Evolutionary conservation across 306 rosid genomes (phyloP).

Genomic region (Vicia faba): DNA sequence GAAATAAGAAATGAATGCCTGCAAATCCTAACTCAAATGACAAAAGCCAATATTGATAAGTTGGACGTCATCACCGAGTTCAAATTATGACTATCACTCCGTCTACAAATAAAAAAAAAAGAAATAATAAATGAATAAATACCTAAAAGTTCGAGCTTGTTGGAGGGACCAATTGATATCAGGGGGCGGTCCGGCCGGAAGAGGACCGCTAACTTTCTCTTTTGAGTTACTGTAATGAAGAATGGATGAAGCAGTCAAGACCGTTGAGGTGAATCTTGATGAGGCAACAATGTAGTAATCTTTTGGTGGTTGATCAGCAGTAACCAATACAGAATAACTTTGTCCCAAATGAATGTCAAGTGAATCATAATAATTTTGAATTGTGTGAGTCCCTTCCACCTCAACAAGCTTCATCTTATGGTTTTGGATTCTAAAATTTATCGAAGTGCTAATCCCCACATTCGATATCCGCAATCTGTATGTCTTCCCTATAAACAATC

Average conservation of each 20-base stretch:
- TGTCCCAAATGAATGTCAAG: constrained; percentile 90
- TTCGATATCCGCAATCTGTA: constrained; percentile 82
- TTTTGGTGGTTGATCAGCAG: constrained; percentile 74
- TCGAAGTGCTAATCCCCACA: constrained; percentile 74
- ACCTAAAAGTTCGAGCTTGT: constrained; percentile 84
- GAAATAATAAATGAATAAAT: neutral
- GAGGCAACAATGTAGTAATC: constrained; percentile 76
- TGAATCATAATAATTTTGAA: constrained; percentile 74
- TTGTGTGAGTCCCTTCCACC: constrained; percentile 88
- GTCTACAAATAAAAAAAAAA: no score
- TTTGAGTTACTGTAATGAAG: constrained; percentile 71
- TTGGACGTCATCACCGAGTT: no score
- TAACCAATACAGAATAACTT: constrained; percentile 70
- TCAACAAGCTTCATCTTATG: constrained; percentile 78
- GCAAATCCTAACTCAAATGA: no score
- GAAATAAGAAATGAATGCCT: neutral
- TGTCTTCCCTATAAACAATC: constrained; percentile 64
- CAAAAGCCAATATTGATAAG: no score
- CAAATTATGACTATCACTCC: no score
- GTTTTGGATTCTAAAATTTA: constrained; percentile 85
- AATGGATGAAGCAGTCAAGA: constrained; percentile 58
- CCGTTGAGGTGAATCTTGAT: constrained; percentile 67
- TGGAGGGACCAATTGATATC: constrained; percentile 81
- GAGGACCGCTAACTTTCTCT: constrained; percentile 56
- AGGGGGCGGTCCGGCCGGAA: constrained; percentile 72